Base-by-base conservation (phyloP, 805 yeast genomes). In the Saccharomycopsis malanga region DNA sequence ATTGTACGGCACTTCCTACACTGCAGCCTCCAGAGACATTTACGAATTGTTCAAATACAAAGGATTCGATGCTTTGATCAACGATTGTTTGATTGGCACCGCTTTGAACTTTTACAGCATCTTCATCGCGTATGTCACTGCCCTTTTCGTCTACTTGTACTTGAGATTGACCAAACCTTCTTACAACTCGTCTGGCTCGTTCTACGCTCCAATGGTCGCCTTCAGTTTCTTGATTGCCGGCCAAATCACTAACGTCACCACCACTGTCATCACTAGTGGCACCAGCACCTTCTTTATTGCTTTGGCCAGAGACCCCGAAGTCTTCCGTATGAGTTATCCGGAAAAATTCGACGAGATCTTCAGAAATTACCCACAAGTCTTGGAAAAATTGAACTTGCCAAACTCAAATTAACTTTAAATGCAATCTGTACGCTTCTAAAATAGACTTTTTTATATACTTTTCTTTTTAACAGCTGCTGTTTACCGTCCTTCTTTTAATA, bases 241-340 rank as follows among this genome's bases (percentile, higher is more conserved):
- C 36, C 95, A 88, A 66, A 76, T 89, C 52, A 74, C 86, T 43
- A 78, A 82, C 52, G 69, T 86, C 48, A 71, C 91, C 12, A 76
- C 81, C 53, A 81, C 83, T 36, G 83, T 87, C 1, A 77, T 89
- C 41, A 82, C 80, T 53, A 80, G 88, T 7, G 96, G 96, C 10
- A 78, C 81, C 9, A 77, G 89, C 20, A 84, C 96, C 0, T 81
- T 89, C 60, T 82, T 87, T 63, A 81, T 89, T 39, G 88, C 93
- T 0, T 69, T 86, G 57, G 87, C 89, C 12, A 77, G 79, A 57
- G 89, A 87, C 56, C 96, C 97, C 0, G 94, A 86, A 56, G 78
- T 84, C 5, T 82, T 84, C 69, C 79, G 77, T 59, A 71, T 73
- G 66, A 74, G 84, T 39, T 81, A 87, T 59, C 87, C 94, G 32